Conservation (phyloP, 2,329 filamentous ascomycete species). For the Moelleriella libera region DNA sequence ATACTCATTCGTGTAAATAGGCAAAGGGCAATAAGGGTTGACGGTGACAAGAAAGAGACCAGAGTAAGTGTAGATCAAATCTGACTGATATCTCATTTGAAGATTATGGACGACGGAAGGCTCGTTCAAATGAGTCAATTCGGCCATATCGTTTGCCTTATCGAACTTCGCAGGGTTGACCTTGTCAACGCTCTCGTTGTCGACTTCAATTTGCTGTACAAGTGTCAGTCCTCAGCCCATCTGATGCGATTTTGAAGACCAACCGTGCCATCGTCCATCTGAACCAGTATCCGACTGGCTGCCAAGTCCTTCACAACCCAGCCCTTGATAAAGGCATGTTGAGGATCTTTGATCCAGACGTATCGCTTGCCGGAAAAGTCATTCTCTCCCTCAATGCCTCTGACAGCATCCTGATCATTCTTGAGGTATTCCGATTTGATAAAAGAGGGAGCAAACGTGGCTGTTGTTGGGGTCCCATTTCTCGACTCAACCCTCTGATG, state of each 20-base stretch:
- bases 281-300: conserved; percentile 59
- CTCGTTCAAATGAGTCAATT: conserved; percentile 94
- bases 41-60: conserved; percentile 93
- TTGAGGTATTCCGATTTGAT: conserved; percentile 77
- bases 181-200: conserved; percentile 83
- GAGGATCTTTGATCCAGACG: conserved; percentile 86
- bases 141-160: conserved; percentile 98
- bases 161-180: conserved; percentile 99
- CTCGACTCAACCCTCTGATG: conserved; percentile 46
- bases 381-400: conserved; percentile 87
- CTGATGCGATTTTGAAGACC: conserved; percentile 17
- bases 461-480: conserved; percentile 48
- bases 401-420: conserved; percentile 37
- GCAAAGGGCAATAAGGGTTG: conserved; percentile 87
- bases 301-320: conserved; percentile 76
- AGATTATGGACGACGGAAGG: conserved; percentile 96
- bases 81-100: conserved; percentile 85
- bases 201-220: conserved; percentile 67
- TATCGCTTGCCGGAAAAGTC: conserved; percentile 98
- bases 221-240: background rate
- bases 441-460: conserved; percentile 90
- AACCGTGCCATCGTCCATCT: conserved; percentile 86
- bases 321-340: conserved; percentile 80
- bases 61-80: conserved; percentile 97
- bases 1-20: conserved; percentile 94